Evolutionary conservation across 2,329 filamentous ascomycete genomes (phyloP).

Genomic region (Dothistroma pini): DNA sequence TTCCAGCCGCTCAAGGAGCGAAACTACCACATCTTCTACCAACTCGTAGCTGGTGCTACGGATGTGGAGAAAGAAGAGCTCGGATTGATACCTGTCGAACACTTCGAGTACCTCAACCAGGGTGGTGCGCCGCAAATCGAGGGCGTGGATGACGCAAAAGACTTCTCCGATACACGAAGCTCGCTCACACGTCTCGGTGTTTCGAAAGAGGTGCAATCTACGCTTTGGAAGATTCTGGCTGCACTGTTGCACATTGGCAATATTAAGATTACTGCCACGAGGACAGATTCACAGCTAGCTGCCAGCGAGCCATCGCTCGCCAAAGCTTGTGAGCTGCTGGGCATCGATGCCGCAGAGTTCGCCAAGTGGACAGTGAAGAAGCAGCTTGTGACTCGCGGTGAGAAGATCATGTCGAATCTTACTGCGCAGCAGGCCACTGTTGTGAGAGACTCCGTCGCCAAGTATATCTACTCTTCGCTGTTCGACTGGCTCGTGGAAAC

Average conservation of each 20-base stretch:
- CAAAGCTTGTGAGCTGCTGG: constrained; percentile 77
- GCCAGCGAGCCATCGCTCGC: constrained; percentile 77
- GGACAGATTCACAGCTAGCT: constrained; percentile 80
- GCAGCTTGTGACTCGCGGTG: constrained; percentile 89
- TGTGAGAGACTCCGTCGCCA: constrained; percentile 94
- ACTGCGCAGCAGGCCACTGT: constrained; percentile 91
- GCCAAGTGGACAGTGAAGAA: constrained; percentile 99
- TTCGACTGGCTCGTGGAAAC: constrained; percentile 99
- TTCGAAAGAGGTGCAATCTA: constrained; percentile 64
- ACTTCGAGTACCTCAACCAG: constrained; percentile 96
- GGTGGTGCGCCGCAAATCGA: constrained; percentile 88
- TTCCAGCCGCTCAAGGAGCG: constrained; percentile 97
- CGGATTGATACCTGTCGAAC: constrained; percentile 73
- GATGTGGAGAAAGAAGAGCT: constrained; percentile 78
- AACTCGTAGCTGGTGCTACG: constrained; percentile 87
- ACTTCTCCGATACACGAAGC: constrained; percentile 83
- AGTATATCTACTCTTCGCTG: constrained; percentile 96
- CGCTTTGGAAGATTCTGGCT: constrained; percentile 87
- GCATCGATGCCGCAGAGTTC: constrained; percentile 81
- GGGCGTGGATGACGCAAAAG: constrained; percentile 90
- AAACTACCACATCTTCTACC: constrained; percentile 99
- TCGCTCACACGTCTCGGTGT: constrained; percentile 89
- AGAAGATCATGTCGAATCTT: constrained; percentile 95
- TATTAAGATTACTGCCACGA: constrained; percentile 87
- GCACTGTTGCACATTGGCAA: constrained; percentile 93